Evolutionary conservation across 2,329 filamentous ascomycete genomes (phyloP), one percentile per base, ranked within the genome.

Genomic region (Nemania bipapillata): DNA sequence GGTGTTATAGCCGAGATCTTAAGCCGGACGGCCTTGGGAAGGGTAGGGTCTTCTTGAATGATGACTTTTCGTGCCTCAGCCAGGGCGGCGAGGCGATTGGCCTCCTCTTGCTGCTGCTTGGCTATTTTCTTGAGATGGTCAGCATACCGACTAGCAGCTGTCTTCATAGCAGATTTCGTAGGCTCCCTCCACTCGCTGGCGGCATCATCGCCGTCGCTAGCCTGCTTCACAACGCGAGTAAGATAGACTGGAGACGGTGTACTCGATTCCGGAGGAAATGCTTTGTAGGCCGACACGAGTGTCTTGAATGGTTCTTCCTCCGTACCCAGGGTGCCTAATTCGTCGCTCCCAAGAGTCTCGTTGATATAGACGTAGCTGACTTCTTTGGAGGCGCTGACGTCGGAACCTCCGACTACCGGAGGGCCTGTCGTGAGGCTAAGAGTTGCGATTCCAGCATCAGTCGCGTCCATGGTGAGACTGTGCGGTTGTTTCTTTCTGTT

Each of bases 311-410:
- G 64, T 28, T 60, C 56, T 7, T 56, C 26, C 35, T 71, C 60
- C 11, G 69, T 65, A 40, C 69, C 69, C 12, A 24, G 50, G 35
- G 70, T 66, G 60, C 55, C 50, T 12, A 60, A 20, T 60, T 70
- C 69, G 56, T 71, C 69, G 28, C 9, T 63, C 45, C 69, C 67
- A 57, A 57, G 17, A 24, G 60, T 64, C 47, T 71, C 69, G 54
- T 71, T 67, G 40, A 71, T 70, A 53, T 71, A 65, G 58, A 71
- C 67, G 30, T n/a, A n/a, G n/a, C n/a, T n/a, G n/a, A n/a, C n/a
- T n/a, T n/a, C n/a, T n/a, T n/a, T n/a, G n/a, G n/a, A n/a, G n/a
- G n/a, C n/a, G n/a, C n/a, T n/a, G n/a, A n/a, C n/a, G n/a, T n/a
- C n/a, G n/a, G n/a, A n/a, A n/a, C n/a, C n/a, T n/a, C n/a, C n/a